Evolutionary conservation across 805 yeast species (phyloP), one percentile per base, ranked within the genome.

Genomic region (Saturnispora besseyi): DNA sequence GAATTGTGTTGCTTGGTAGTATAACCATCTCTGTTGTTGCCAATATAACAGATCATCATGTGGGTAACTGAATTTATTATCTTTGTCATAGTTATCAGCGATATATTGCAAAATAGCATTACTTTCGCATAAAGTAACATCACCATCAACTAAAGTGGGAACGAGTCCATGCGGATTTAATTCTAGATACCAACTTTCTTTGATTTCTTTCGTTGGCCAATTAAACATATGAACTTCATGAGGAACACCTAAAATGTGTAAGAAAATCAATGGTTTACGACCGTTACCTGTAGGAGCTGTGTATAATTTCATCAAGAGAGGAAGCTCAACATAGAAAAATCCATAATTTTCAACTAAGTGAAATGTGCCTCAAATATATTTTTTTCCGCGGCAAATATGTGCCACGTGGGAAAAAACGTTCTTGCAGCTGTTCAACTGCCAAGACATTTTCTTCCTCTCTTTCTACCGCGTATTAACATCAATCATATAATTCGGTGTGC

Each of bases 111-210:
- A 62, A 52, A 80, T 79, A 1, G 85, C 82, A 33, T 81, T 85
- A 54, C 73, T 81, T 85, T 54, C 73, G 12, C 73, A 61, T 34
- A 69, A 65, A 13, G 60, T 61, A 31, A 70, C 59, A 3, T 78
- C 79, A 6, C 71, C 67, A 28, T 61, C 57, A 5, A 66, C 63
- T 40, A 81, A 61, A 0, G 78, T 70, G 21, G 86, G 86, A 46
- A 81, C 75, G 54, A 78, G 67, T 6, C 85, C 84, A 56, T 80
- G 78, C 24, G 81, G 79, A 59, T 79, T 79, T 57, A 77, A 59
- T 44, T 71, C 65, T 41, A 77, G 57, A 56, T 68, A 81, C 79
- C 81, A 75, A 51, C 74, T 74, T 45, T 80, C 58, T 3, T 51
- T 49, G 41, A 18, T 38, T 7, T 38, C 28, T 10, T 38, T 38